A percentile compares a stretch with the other conserved stretches of the same genome.
phyloP scores from a whole-genome alignment of 2,329 filamentous ascomycete genomes.

The Cordyceps tenuipes region DNA sequence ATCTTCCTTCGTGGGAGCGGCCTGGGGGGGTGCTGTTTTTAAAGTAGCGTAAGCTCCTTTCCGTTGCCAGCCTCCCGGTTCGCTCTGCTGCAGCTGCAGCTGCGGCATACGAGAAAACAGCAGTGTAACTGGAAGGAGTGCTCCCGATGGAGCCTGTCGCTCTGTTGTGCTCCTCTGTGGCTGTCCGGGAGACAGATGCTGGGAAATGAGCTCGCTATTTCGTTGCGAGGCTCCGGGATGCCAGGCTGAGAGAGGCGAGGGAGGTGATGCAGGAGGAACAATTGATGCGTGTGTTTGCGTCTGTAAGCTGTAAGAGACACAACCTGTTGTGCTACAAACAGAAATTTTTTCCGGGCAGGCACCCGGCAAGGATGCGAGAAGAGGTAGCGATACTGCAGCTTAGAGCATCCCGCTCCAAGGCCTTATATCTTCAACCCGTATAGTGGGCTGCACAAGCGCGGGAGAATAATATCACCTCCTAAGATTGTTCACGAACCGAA shows the following conservation, averaged over 20 bases:
- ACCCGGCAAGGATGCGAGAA: neutral
- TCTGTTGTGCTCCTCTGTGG: neutral
- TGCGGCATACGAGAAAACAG: neutral
- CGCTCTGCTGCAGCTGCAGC: conserved; percentile 1
- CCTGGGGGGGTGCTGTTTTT: neutral
- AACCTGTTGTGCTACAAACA: conserved; percentile 7
- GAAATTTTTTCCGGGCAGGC: neutral
- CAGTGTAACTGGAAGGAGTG: conserved; percentile 7
- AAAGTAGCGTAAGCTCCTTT: neutral
- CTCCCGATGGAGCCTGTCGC: neutral
- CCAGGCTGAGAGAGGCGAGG: neutral
- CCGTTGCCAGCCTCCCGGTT: neutral
- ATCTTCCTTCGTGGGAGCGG: neutral
- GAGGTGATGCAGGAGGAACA: neutral
- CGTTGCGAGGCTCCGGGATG: neutral
- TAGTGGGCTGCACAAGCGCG: neutral
- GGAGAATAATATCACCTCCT: neutral
- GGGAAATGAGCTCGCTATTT: neutral
- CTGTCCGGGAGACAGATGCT: neutral
- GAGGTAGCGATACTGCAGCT: neutral
- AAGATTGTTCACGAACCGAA: neutral
- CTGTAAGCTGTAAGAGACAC: neutral
- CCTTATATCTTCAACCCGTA: neutral
- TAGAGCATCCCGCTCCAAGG: neutral
- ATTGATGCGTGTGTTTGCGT: conserved; percentile 1